phyloP scores from a whole-genome alignment of 2,329 filamentous ascomycete species.

The Colletotrichum sp. region DNA sequence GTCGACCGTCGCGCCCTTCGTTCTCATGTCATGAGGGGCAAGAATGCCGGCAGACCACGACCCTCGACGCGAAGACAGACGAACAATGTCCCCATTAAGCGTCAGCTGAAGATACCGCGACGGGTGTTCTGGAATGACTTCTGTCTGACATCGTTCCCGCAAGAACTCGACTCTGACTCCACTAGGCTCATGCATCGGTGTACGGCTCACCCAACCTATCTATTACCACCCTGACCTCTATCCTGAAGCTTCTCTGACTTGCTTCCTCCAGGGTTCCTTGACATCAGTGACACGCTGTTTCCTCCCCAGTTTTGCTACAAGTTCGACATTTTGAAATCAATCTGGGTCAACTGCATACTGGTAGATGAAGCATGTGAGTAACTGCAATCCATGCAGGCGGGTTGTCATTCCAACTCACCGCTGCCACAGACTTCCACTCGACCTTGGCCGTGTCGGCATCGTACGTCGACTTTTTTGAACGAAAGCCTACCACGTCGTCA shows the following conservation, averaged over 20 bases:
- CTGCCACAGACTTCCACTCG: background rate
- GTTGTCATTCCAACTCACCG: background rate
- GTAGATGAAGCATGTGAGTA: background rate
- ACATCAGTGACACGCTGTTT: background rate
- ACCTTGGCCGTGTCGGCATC: background rate
- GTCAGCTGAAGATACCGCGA: slow-evolving; percentile 3
- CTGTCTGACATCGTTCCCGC: background rate
- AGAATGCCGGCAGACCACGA: slow-evolving; percentile 4
- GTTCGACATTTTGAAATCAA: background rate
- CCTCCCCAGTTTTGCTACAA: background rate
- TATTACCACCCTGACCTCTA: background rate
- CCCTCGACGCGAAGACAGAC: background rate
- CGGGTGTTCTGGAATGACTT: slow-evolving; percentile 3
- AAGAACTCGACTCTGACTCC: background rate
- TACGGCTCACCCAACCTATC: background rate
- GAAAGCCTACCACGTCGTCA: background rate
- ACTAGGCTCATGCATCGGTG: background rate
- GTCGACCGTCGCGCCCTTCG: background rate
- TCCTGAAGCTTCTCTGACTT: background rate
- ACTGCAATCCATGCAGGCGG: background rate
- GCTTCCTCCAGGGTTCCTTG: background rate
- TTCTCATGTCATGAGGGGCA: slow-evolving; percentile 3
- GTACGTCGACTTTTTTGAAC: background rate
- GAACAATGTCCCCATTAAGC: background rate
- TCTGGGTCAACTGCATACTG: background rate